Evolutionary conservation across 768 basidiomycete genomes (phyloP).

Genomic region (Cubamyces sp.): DNA sequence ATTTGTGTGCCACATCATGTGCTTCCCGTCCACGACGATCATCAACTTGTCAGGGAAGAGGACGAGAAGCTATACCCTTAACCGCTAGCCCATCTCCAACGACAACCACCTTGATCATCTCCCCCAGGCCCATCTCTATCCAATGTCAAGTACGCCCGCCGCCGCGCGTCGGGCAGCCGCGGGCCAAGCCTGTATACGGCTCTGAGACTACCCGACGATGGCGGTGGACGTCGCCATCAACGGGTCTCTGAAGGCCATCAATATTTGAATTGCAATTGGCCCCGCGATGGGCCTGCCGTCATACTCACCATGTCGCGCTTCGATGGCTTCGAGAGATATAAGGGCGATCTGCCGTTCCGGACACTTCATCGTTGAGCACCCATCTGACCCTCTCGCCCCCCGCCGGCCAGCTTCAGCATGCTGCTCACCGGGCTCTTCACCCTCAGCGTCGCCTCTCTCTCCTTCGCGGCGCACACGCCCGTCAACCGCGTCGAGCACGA

Average conservation of each 20-base stretch:
- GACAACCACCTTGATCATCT: too few species aligned
- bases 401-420: constrained; percentile 1
- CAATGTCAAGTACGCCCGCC: too few species aligned
- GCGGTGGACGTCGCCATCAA: neutral
- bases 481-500: constrained; percentile 37
- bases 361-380: constrained; percentile 1
- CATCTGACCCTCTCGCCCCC: neutral
- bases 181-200: too few species aligned
- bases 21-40: too few species aligned
- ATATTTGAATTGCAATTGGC: neutral
- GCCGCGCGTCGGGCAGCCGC: too few species aligned
- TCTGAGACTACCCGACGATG: neutral
- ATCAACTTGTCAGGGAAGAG: too few species aligned
- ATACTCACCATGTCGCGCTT: neutral
- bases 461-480: constrained; percentile 10
- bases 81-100: too few species aligned
- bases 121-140: too few species aligned
- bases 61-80: too few species aligned
- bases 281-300: neutral
- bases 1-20: too few species aligned
- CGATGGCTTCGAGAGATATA: neutral
- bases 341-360: neutral
- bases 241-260: neutral
- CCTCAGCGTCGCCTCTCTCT: constrained; percentile 13
- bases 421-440: constrained; percentile 14